Percentiles rank a stretch among this genome's conserved stretches.
Evolutionary conservation across 75 land plant genomes (phyloP).

Genomic region (Selaginella moellendorffii): DNA sequence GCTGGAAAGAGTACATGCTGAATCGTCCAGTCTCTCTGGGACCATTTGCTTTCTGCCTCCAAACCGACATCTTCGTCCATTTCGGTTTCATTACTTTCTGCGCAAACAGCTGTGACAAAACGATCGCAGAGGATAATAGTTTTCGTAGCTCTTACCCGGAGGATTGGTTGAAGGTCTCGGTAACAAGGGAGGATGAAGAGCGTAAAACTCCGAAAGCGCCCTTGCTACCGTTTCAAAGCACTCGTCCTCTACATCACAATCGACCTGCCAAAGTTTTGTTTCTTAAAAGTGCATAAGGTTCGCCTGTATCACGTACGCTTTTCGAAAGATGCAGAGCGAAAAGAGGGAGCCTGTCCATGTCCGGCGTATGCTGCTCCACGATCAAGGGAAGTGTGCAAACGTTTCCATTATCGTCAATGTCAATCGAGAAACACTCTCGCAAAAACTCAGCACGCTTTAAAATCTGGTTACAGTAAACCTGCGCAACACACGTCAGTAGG

Average conservation of each 20-base stretch:
- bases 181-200: slow-evolving; percentile 77
- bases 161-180: slow-evolving; percentile 51
- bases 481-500: background rate
- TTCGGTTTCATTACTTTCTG: slow-evolving; percentile 1
- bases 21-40: slow-evolving; percentile 92
- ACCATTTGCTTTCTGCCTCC: slow-evolving; percentile 83
- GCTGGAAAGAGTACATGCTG: slow-evolving; percentile 92
- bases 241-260: slow-evolving; percentile 75
- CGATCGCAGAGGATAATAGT: background rate
- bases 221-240: slow-evolving; percentile 78
- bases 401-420: slow-evolving; percentile 58
- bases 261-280: slow-evolving; percentile 34
- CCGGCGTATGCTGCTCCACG: slow-evolving; percentile 91
- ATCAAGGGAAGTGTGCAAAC: slow-evolving; percentile 63
- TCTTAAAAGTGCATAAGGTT: background rate
- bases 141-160: background rate
- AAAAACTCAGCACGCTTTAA: slow-evolving; percentile 52
- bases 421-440: slow-evolving; percentile 55
- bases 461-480: background rate
- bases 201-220: slow-evolving; percentile 78
- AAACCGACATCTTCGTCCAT: slow-evolving; percentile 48
- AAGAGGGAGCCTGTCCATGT: slow-evolving; percentile 89
- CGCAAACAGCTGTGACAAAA: background rate
- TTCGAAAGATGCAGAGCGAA: slow-evolving; percentile 70
- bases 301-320: slow-evolving; percentile 40